These are phyloP conservation scores for Barnettozyma hawaiiensis DNA, from an alignment of 1,139 yeast genomes.

Conservation along the genomic window DNA sequence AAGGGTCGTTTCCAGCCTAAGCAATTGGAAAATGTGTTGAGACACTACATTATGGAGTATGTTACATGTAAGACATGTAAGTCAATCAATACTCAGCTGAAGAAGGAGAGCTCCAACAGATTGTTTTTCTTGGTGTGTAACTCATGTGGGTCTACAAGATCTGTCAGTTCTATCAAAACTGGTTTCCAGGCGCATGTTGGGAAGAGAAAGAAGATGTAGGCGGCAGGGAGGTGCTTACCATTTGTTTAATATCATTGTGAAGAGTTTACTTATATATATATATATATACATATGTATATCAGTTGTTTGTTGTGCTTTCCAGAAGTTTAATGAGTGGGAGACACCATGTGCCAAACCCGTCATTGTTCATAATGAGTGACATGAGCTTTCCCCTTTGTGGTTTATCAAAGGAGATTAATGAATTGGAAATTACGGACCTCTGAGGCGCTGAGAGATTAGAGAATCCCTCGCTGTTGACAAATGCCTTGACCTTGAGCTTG, in stretches of 20 bases:
- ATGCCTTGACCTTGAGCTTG: constrained; percentile 1
- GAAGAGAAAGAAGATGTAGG: constrained; percentile 55
- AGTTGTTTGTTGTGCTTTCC: constrained; percentile 29
- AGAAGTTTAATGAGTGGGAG: constrained; percentile 47
- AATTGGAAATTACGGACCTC: constrained; percentile 28
- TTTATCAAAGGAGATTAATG: constrained; percentile 4
- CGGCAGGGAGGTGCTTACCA: not conserved
- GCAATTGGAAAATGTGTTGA: constrained; percentile 92
- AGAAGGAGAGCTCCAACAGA: constrained; percentile 94
- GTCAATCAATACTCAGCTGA: constrained; percentile 92
- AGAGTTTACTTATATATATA: too few relatives aligned
- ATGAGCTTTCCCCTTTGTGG: constrained; percentile 6
- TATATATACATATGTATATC: too few relatives aligned
- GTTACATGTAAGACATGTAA: constrained; percentile 99
- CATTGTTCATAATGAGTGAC: constrained; percentile 43
- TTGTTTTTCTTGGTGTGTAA: constrained; percentile 96
- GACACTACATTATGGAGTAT: constrained; percentile 94
- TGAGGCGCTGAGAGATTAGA: constrained; percentile 6
- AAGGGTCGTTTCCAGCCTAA: constrained; percentile 98
- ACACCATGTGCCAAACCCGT: constrained; percentile 53
- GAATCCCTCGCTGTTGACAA: constrained; percentile 2
- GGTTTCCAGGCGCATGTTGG: constrained; percentile 98
- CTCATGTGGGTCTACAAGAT: constrained; percentile 96
- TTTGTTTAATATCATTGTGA: constrained; percentile 2
- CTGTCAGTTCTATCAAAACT: constrained; percentile 95